Evolutionary conservation across 805 yeast genomes (phyloP), one percentile per base, ranked within the genome.

Genomic region (Metschnikowia santaceciliae): DNA sequence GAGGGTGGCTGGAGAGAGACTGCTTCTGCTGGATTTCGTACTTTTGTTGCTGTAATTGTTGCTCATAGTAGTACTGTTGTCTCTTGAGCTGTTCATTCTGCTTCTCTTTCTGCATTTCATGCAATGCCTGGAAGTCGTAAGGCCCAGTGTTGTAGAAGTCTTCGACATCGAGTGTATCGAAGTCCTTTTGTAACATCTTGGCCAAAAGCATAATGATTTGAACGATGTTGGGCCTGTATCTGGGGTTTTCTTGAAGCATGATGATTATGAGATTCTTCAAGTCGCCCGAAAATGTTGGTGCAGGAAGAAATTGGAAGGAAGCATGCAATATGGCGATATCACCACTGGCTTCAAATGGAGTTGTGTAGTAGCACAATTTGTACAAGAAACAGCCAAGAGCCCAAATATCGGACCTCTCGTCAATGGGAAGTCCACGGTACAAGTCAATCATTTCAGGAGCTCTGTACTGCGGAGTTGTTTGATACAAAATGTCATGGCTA

Each of bases 371-470:
- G 69, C 96, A 86, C 54, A 92, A 74, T 65, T 92, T 92, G 74
- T 88, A 92, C 46, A 94, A 74, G 55, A 94, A 88, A 32, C 94
- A 85, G 10, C 99, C 99, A 44, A 92, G 71, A 0, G 99, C 99
- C 99, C 99, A 92, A 44, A 92, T 88, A 69, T 92, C 99, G 6
- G 92, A 78, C 67, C 90, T 90, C 61, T 91, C 95, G 67, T 92
- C 94, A 38, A 92, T 87, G 1, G 97, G 94, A 43, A 83, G 71
- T 6, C 90, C 88, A 43, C 90, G 75, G 64, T 86, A 85, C 23
- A 91, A 76, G 68, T 92, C 97, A 50, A 92, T 81, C 98, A 92
- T 94, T 65, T 92, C 99, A 0, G 99, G 99, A 0, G 95, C 77
- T 55, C 99, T 76, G 65, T 92, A 92, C 67, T 94, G 99, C 14